phyloP scores from a whole-genome alignment of 2,329 filamentous ascomycete species.

The Monosporascus sp. region DNA sequence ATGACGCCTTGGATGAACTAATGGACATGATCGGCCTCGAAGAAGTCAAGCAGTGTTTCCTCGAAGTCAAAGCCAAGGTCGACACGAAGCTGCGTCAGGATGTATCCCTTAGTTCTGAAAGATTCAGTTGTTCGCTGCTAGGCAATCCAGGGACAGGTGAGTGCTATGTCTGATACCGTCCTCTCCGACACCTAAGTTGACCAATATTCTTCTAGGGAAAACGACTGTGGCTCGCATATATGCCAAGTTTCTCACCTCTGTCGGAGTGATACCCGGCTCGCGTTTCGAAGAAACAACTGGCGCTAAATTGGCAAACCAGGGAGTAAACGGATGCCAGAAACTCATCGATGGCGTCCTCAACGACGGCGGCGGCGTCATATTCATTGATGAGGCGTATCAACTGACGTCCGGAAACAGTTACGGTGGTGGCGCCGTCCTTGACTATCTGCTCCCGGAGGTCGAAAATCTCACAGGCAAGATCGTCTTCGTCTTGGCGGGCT shows the following conservation, averaged over 20 bases:
- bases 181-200: no score
- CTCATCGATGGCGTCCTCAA: slow-evolving; percentile 50
- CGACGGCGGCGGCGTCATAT: slow-evolving; percentile 61
- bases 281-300: slow-evolving; percentile 62
- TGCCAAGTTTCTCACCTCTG: slow-evolving; percentile 53
- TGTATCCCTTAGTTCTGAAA: slow-evolving; percentile 48
- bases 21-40: slow-evolving; percentile 71
- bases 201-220: slow-evolving; percentile 44
- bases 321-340: slow-evolving; percentile 51
- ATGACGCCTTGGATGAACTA: slow-evolving; percentile 52
- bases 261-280: slow-evolving; percentile 55
- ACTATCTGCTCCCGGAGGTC: slow-evolving; percentile 66
- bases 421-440: slow-evolving; percentile 58
- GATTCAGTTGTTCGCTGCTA: slow-evolving; percentile 58
- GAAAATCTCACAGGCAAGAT: slow-evolving; percentile 67
- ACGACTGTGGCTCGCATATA: slow-evolving; percentile 70
- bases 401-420: slow-evolving; percentile 53
- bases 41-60: slow-evolving; percentile 58
- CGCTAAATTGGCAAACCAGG: slow-evolving; percentile 56
- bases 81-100: slow-evolving; percentile 56
- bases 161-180: slow-evolving; percentile 2
- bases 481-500: slow-evolving; percentile 69
- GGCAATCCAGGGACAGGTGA: slow-evolving; percentile 71
- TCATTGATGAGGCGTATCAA: slow-evolving; percentile 79
- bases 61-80: slow-evolving; percentile 57